Base-by-base conservation (phyloP, 1,139 yeast genomes). In the Nakaseomyces nivariensis region DNA sequence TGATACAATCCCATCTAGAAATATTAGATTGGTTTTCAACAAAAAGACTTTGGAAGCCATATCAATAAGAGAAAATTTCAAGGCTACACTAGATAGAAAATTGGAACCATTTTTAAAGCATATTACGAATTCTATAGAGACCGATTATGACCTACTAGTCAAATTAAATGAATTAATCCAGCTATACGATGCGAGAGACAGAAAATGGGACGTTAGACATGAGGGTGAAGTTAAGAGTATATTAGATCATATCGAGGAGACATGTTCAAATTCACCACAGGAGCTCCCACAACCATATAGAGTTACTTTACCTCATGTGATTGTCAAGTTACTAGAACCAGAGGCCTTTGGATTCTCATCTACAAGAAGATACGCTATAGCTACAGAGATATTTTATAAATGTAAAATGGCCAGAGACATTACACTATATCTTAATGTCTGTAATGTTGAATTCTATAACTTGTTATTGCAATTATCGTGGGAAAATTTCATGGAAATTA, bases 391-490 rank as follows among this genome's bases (percentile, higher is more conserved):
- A 11, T 63, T 62, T 51, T 52, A 60, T 10, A 52, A 55, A 42
- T 62, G 66, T 50, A 64, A 63, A 46, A 52, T 50, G 4, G 52
- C 53, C 24, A 47, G 53, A 7, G 65, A 64, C 41, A 47, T 62
- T 1, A 54, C 63, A 3, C 50, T 62, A 41, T 64, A 64, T 46
- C 46, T 64, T 49, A 58, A 58, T 46, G 54, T 63, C 37, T 63
- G 67, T 51, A 60, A 58, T 45, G 56, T 58, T 2, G 66, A 60
- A 26, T 61, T 65, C 46, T 64, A 64, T 53, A 65, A 65, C 47
- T 37, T 58, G 10, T 48, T 64, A 22, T 29, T 65, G 13, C 49
- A 56, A 40, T 51, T 58, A n/a, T 52, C 61, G 3, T 65, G 69
- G 69, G 56, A 54, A 4, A 60, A 60, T 45, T 62, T 50, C 48